These are phyloP conservation scores for Purpureocillium takamizusanense DNA, from an alignment of 2,329 filamentous ascomycete species.

Conservation along the genomic window DNA sequence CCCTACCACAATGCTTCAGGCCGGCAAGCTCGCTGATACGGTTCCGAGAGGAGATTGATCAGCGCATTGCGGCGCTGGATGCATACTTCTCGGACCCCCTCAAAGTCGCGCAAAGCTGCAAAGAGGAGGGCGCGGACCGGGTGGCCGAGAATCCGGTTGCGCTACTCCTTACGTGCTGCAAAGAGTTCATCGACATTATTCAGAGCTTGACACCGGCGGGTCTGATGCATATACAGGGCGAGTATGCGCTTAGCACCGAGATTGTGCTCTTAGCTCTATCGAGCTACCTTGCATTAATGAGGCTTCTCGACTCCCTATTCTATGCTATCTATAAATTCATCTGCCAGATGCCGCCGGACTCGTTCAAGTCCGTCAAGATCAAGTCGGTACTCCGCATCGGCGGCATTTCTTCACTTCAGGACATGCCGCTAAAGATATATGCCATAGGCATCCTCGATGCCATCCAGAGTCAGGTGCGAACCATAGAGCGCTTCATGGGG, in stretches of 20 bases:
- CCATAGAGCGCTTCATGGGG: slow-evolving; percentile 11
- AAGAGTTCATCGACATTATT: background rate
- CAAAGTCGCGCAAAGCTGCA: background rate
- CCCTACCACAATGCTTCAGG: slow-evolving; percentile 5
- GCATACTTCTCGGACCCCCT: slow-evolving; percentile 5
- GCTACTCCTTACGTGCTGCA: background rate
- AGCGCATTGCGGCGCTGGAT: slow-evolving; percentile 7
- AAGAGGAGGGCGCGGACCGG: background rate
- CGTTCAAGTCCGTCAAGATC: slow-evolving; percentile 11
- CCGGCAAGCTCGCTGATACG: slow-evolving; percentile 7
- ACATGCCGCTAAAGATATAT: slow-evolving; percentile 13
- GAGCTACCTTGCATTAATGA: slow-evolving; percentile 12
- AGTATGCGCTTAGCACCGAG: slow-evolving; percentile 10
- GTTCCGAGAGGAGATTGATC: slow-evolving; percentile 10
- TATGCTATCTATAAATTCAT: slow-evolving; percentile 7
- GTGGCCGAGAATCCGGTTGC: background rate
- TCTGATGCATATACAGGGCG: background rate
- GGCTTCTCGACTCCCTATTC: slow-evolving; percentile 11
- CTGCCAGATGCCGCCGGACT: slow-evolving; percentile 7
- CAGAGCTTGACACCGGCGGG: background rate
- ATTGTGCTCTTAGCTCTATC: slow-evolving; percentile 10
- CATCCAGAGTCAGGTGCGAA: slow-evolving; percentile 10
- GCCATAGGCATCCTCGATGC: slow-evolving; percentile 11
- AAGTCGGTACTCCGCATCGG: slow-evolving; percentile 14
- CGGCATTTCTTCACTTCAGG: slow-evolving; percentile 12